A percentile compares a stretch with the other conserved stretches of the same genome.
phyloP scores from a whole-genome alignment of 352 stramenopile genomes.

The Saprolegnia diclina region DNA sequence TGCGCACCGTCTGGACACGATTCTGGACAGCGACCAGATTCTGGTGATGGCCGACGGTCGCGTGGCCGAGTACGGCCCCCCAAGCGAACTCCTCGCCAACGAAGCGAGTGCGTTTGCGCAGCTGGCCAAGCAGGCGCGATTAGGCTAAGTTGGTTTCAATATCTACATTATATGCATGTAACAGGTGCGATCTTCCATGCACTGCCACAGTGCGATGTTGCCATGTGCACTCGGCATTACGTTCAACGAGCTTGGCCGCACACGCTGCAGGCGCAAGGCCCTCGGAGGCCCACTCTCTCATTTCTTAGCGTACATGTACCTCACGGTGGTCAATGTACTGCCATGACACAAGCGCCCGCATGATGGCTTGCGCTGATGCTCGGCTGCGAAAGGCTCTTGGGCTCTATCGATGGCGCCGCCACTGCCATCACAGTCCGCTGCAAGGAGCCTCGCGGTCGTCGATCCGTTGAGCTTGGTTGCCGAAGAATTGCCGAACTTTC shows the following conservation, averaged over 20 bases:
- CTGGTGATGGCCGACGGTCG: conserved; percentile 74
- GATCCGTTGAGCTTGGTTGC: too few species aligned
- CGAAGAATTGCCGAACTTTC: neutral
- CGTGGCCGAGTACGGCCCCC: conserved; percentile 75
- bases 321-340: too few species aligned
- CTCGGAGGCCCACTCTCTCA: too few species aligned
- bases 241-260: too few species aligned
- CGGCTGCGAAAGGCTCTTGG: neutral
- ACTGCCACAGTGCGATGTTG: too few species aligned
- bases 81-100: conserved; percentile 47
- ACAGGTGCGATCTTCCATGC: too few species aligned
- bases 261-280: too few species aligned
- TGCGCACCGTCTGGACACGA: conserved; percentile 86
- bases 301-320: too few species aligned
- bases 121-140: neutral
- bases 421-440: neutral
- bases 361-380: neutral
- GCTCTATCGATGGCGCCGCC: neutral
- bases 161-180: neutral
- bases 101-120: conserved; percentile 43
- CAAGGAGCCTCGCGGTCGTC: too few species aligned
- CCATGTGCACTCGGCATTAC: too few species aligned
- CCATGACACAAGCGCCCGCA: too few species aligned
- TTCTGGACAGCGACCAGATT: conserved; percentile 85
- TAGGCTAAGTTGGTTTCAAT: neutral